Base-by-base conservation (phyloP, 2,329 filamentous ascomycete species). In the Claviceps paspali region DNA sequence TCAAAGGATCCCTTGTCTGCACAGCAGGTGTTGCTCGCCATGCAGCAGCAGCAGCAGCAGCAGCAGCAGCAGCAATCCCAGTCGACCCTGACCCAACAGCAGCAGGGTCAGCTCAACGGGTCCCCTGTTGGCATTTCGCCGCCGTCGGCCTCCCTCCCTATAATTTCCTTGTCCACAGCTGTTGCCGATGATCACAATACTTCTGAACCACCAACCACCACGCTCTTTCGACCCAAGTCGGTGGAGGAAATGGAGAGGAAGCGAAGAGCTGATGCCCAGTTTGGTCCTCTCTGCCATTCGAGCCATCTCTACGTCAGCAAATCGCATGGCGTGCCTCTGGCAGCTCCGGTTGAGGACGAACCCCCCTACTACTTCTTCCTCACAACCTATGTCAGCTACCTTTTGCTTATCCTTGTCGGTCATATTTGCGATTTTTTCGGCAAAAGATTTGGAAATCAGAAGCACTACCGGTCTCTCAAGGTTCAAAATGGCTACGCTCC, bases 401-500 rank as follows among this genome's bases (percentile, higher is more conserved):
- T 98, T 45, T 79, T 96, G 48, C 73, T 98, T 51, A 96, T 98
- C 55, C 76, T 91, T 46, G 87, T 95, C 46, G 91, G 91, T 39
- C 91, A 98, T 55, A 77, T 95, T 42, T 79, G 88, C 55, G 91
- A 98, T 58, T 96, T 95, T 63, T 96, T 98, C 55, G 88, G 91
- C 58, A 95, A 96, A 68, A 76, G 83, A 43, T 95, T 98, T 62
- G 81, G 80, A 54, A 76, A 86, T 57, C 76, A 82, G 54, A 81
- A 85, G 52, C 56, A 69, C 41, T 96, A 96, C 61, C 78, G 76
- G 53, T 80, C 91, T 50, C 67, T 96, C 51, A 82, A 82, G 54
- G 72, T 80, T 27, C 73, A 76, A 46, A 84, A 94, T 55, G 91
- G 91, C 44, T 96, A 94, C 54, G 91, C 88, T 9, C 86, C 91